Evolutionary conservation across 2,329 filamentous ascomycete genomes (phyloP).

Genomic region (Fusarium equiseti): DNA sequence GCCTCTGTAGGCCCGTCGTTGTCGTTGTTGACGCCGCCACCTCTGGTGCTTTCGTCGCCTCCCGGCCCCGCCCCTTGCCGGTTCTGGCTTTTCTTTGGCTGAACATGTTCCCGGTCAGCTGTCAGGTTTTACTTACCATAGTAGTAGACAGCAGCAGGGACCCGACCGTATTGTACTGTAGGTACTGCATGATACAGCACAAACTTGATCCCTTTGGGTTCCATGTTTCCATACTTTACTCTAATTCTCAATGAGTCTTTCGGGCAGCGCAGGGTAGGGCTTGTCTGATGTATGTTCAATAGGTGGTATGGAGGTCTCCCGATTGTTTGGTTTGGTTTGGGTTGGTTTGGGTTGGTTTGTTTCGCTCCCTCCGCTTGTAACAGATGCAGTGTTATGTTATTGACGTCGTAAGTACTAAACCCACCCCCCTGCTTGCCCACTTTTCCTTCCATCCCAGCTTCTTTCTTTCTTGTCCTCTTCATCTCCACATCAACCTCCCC

Average conservation of each 20-base stretch:
- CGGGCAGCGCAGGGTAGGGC: background rate
- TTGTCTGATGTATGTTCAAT: background rate
- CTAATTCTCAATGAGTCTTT: background rate
- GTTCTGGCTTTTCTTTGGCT: conserved; percentile 21
- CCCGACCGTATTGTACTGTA: background rate
- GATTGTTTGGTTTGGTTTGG: conserved; percentile 37
- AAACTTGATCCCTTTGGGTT: background rate
- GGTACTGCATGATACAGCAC: background rate
- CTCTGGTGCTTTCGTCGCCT: conserved; percentile 20
- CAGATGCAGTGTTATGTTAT: conserved; percentile 24
- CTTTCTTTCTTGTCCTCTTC: conserved; percentile 29
- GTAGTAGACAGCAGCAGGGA: background rate
- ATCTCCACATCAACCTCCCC: conserved; percentile 41
- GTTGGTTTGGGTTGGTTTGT: conserved; percentile 26
- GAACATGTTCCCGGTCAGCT: conserved; percentile 5
- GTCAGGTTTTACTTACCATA: conserved; percentile 3
- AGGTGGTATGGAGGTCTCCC: conserved; percentile 17
- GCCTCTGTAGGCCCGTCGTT: conserved; percentile 30
- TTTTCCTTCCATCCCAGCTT: conserved; percentile 27
- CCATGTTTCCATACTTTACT: background rate
- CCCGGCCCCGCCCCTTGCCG: conserved; percentile 22
- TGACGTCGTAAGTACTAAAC: conserved; percentile 35
- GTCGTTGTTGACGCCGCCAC: conserved; percentile 34
- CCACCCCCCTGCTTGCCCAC: conserved; percentile 18
- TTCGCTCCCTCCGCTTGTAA: conserved; percentile 37